phyloP scores from a whole-genome alignment of 331 rosid species.

The Phaseolus coccineus region DNA sequence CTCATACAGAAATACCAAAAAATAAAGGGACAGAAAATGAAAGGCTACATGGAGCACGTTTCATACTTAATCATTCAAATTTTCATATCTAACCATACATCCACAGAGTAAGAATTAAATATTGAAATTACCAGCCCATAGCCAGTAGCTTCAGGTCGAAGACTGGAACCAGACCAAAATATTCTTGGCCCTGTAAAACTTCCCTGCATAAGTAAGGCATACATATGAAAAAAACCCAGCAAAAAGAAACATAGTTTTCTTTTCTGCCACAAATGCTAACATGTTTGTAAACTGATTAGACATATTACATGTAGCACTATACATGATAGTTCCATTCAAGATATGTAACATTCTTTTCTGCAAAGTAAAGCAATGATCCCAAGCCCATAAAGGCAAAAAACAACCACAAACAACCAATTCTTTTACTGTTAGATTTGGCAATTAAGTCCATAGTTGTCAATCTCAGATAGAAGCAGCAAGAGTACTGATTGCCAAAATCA shows the following conservation, averaged over 20 bases:
- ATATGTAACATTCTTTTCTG: constrained; percentile 31
- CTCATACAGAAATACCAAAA: constrained; percentile 14
- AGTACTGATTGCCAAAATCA: too few species aligned
- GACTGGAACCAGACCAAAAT: constrained; percentile 99
- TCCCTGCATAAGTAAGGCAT: constrained; percentile 90
- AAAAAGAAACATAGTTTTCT: neutral
- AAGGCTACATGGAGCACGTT: constrained; percentile 15
- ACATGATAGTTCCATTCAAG: constrained; percentile 1
- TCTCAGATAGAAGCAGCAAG: too few species aligned
- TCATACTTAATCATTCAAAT: constrained; percentile 27
- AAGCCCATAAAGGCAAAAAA: constrained; percentile 6
- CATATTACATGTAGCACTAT: constrained; percentile 25
- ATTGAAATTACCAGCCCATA: constrained; percentile 92
- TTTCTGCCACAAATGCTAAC: neutral
- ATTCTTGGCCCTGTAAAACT: constrained; percentile 99
- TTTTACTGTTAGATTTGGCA: neutral
- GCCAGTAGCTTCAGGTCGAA: constrained; percentile 99
- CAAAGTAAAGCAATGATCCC: constrained; percentile 11
- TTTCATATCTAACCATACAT: constrained; percentile 36
- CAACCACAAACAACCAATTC: neutral
- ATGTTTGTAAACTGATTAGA: constrained; percentile 26
- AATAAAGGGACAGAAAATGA: neutral
- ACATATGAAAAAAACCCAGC: constrained; percentile 51
- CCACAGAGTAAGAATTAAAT: constrained; percentile 18
- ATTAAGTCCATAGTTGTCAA: neutral